Evolutionary conservation across 345 rosid genomes (phyloP).

Genomic region (Aegle marmelos): DNA sequence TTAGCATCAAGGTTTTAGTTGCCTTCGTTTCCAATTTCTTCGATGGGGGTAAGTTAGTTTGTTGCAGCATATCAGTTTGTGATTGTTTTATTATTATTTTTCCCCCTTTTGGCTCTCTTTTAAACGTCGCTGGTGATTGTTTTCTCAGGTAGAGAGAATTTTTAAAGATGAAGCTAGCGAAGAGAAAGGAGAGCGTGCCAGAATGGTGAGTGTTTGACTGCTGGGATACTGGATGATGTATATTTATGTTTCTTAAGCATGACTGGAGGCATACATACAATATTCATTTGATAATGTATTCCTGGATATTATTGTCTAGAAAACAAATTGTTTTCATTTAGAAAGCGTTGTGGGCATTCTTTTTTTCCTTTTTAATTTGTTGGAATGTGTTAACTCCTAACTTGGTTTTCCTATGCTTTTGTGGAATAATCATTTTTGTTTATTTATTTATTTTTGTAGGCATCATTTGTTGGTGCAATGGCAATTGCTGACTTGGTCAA

Average conservation of each 20-base stretch:
- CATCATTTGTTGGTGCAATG: constrained; percentile 94
- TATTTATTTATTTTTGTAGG: constrained; percentile 31
- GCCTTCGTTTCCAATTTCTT: background rate
- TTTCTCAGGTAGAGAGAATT: constrained; percentile 57
- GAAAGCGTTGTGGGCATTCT: too few species aligned
- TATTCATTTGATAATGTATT: background rate
- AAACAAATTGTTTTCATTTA: background rate
- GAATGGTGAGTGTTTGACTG: constrained; percentile 63
- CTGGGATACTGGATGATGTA: background rate
- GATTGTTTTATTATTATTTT: background rate
- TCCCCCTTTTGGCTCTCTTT: background rate
- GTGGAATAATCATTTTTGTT: background rate
- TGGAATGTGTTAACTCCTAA: background rate
- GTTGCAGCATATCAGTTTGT: constrained; percentile 2
- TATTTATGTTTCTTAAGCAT: background rate
- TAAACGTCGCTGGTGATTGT: constrained; percentile 12
- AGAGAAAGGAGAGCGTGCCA: constrained; percentile 95
- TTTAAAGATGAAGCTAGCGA: constrained; percentile 90
- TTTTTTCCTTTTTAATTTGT: background rate
- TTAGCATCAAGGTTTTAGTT: constrained; percentile 9
- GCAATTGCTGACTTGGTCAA: constrained; percentile 90
- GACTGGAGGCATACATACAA: background rate
- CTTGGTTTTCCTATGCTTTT: background rate
- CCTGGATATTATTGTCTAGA: background rate
- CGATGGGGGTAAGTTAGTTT: constrained; percentile 30